A percentile compares a stretch with the other conserved stretches of the same genome.
These are phyloP conservation scores for Hortaea werneckii DNA, from an alignment of 2,329 filamentous ascomycete genomes.

Conservation along the genomic window DNA sequence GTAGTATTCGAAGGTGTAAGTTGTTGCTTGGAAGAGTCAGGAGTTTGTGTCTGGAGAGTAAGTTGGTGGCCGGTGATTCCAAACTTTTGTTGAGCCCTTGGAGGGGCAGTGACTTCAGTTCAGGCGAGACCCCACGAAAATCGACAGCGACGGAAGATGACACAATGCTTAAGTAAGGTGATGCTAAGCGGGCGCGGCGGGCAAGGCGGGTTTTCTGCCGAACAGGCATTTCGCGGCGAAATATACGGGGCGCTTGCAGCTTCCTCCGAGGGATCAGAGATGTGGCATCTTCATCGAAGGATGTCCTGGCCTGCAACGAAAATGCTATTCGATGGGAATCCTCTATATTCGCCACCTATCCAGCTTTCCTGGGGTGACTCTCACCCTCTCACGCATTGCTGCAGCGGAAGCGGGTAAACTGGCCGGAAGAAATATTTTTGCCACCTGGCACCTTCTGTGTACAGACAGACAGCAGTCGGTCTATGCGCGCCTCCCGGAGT, in stretches of 20 bases:
- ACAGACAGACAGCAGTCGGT: neutral
- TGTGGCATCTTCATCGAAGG: neutral
- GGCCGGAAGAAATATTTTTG: neutral
- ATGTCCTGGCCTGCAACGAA: neutral
- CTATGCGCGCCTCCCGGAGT: too few species aligned
- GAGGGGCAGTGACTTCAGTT: neutral
- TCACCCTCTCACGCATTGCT: neutral
- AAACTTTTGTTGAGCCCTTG: neutral
- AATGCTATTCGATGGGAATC: neutral
- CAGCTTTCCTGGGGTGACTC: neutral
- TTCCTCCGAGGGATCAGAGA: neutral
- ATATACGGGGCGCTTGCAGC: neutral
- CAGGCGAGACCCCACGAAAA: neutral
- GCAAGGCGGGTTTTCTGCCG: too few species aligned
- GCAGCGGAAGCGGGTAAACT: neutral
- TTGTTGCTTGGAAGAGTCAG: neutral
- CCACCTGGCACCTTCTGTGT: constrained; percentile 4
- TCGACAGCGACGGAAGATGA: neutral
- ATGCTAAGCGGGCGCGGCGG: neutral
- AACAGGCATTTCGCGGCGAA: neutral
- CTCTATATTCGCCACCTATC: neutral
- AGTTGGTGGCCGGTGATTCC: neutral
- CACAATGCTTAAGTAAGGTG: neutral
- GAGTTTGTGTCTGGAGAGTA: neutral
- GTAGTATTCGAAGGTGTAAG: neutral